Evolutionary conservation across 106 monocot species (phyloP), one percentile per base, ranked within the genome.

Genomic region (Phalaenopsis aphrodite): DNA sequence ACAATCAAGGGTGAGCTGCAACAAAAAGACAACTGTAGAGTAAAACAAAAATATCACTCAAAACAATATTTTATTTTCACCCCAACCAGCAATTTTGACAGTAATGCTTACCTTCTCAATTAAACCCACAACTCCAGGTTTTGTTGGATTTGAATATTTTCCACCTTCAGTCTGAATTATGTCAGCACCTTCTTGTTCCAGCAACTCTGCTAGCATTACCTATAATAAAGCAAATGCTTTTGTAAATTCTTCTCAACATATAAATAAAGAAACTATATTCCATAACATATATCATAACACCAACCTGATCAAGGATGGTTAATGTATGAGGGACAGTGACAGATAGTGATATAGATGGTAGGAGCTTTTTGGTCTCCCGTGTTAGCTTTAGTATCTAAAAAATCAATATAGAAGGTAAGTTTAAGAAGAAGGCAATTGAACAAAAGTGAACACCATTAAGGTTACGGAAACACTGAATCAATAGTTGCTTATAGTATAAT

Each of bases 131-230:
- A 97, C 75, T 8, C 96, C 96, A 57, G 94, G 81, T 56, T 90
- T 92, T 71, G 88, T 90, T 73, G 96, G 96, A 82, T 84, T 90
- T 1, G 91, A 90, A 67, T 80, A 92, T 78, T 97, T 97, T 45
- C 96, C 96, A 11, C 96, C 96, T 87, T 97, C 96, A 1, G 96
- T 97, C 85, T 97, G 96, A 77, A 97, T 97, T 23, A 97, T 87
- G 79, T 97, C 94, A 30, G 64, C 94, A 47, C 96, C 96, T 90
- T 97, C 96, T 64, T 88, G 88, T 84, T 97, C 94, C 19, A 97
- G 85, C 61, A 90, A 66, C 82, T 97, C 96, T 46, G 96, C 96
- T 55, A 97, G 82, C 75, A 84, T 93, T 66, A 90, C 88, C 96
- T 97, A 55, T 72, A 49, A 42, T 19, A 64, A 1, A 30, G 7